Evolutionary conservation across 1,284 basidiomycete species (phyloP).

Genomic region (Moniliophthora roreri): DNA sequence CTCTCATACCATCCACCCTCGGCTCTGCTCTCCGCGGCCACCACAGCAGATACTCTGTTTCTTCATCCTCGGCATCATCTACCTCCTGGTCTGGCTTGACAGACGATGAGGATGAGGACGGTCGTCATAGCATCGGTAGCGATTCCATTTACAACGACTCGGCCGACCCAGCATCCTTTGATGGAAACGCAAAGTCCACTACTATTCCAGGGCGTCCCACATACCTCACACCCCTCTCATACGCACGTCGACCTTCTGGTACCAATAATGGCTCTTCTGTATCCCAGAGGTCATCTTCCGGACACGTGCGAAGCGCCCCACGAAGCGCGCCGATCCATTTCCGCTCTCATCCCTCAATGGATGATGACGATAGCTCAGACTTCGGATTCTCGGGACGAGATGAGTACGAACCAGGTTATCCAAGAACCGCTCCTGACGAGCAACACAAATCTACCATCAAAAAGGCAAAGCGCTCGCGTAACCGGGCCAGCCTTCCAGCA

Average conservation of each 20-base stretch:
- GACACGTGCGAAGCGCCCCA: slow-evolving; percentile 42
- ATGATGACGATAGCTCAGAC: slow-evolving; percentile 50
- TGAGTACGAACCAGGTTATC: slow-evolving; percentile 35
- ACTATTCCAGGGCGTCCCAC: slow-evolving; percentile 28
- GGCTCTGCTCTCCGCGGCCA: slow-evolving; percentile 48
- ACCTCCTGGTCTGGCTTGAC: slow-evolving; percentile 57
- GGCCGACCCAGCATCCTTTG: slow-evolving; percentile 30
- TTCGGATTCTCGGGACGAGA: slow-evolving; percentile 35
- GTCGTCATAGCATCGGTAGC: slow-evolving; percentile 32
- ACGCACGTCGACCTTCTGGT: slow-evolving; percentile 67
- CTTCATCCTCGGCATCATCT: slow-evolving; percentile 59
- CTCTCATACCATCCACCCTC: slow-evolving; percentile 57
- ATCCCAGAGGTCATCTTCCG: slow-evolving; percentile 41
- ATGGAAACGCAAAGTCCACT: slow-evolving; percentile 39
- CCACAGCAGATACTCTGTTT: slow-evolving; percentile 46
- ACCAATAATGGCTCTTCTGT: slow-evolving; percentile 68
- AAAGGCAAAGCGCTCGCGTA: slow-evolving; percentile 54
- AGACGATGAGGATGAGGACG: slow-evolving; percentile 58
- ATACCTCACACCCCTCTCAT: slow-evolving; percentile 44
- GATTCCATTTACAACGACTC: slow-evolving; percentile 39
- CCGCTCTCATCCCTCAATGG: slow-evolving; percentile 34
- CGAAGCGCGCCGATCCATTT: slow-evolving; percentile 41
- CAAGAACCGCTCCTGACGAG: slow-evolving; percentile 15
- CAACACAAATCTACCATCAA: slow-evolving; percentile 39
- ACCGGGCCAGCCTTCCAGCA: slow-evolving; percentile 72